Percentiles rank a stretch among this genome's conserved stretches.
Conservation (phyloP, 2,329 filamentous ascomycete genomes). For the Microsporum canis region DNA sequence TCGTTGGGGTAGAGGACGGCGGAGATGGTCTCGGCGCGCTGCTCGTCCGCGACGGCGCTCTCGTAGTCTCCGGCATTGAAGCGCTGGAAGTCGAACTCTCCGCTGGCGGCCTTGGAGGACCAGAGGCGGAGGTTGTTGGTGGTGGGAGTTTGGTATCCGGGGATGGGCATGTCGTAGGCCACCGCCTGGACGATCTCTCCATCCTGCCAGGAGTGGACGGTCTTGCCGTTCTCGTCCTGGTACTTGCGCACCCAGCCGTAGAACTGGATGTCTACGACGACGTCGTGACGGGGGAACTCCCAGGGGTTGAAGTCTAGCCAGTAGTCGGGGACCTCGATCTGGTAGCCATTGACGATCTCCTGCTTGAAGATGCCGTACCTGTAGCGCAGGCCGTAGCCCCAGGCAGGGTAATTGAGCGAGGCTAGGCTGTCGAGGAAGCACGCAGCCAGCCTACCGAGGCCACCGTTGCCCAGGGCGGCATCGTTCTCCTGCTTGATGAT, state of each 20-base stretch:
- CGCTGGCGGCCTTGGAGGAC: slow-evolving; percentile 94
- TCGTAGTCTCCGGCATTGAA: slow-evolving; percentile 99
- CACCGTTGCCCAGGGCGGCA: slow-evolving; percentile 89
- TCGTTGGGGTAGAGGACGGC: slow-evolving; percentile 96
- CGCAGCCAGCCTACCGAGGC: slow-evolving; percentile 83
- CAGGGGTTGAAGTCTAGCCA: slow-evolving; percentile 99
- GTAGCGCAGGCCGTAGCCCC: slow-evolving; percentile 94
- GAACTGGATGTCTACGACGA: slow-evolving; percentile 95
- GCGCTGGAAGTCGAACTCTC: slow-evolving; percentile 98
- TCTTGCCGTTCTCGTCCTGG: slow-evolving; percentile 64
- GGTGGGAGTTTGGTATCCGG: slow-evolving; percentile 76
- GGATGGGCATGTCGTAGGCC: slow-evolving; percentile 86
- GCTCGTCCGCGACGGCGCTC: slow-evolving; percentile 93
- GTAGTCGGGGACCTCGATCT: slow-evolving; percentile 96
- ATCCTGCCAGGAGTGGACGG: slow-evolving; percentile 69
- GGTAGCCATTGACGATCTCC: slow-evolving; percentile 95
- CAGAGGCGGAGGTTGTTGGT: slow-evolving; percentile 96
- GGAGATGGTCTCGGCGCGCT: slow-evolving; percentile 97
- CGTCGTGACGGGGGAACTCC: slow-evolving; percentile 94
- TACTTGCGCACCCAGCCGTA: slow-evolving; percentile 72
- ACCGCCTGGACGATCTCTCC: slow-evolving; percentile 87
- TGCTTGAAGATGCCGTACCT: slow-evolving; percentile 98
- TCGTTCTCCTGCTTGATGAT: slow-evolving; percentile 91
- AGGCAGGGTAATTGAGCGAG: slow-evolving; percentile 87
- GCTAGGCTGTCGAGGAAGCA: slow-evolving; percentile 96